Conservation (phyloP, 768 basidiomycete species). For the Chalciporus sphaerocephalus region DNA sequence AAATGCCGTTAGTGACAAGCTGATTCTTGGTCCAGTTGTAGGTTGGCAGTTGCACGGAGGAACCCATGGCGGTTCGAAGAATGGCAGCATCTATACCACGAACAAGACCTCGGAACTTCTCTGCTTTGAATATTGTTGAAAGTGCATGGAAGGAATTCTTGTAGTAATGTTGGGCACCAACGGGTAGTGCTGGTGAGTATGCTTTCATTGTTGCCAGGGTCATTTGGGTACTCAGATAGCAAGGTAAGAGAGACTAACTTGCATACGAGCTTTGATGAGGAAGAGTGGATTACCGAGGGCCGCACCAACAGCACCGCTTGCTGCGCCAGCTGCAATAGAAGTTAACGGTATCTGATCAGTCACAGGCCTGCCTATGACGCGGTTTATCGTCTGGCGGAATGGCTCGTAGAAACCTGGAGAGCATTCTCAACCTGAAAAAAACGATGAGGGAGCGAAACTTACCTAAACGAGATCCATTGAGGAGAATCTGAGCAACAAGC, state of each 20-base stretch:
- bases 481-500: constrained; percentile 56
- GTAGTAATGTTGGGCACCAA: constrained; percentile 93
- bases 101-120: constrained; percentile 74
- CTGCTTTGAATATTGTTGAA: constrained; percentile 69
- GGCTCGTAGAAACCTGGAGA: constrained; percentile 93
- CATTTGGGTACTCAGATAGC: not conserved
- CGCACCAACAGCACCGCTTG: constrained; percentile 86
- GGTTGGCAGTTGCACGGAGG: constrained; percentile 91
- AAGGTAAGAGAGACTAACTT: constrained; percentile 41
- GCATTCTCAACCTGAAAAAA: constrained; percentile 11
- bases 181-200: constrained; percentile 90
- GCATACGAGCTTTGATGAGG: constrained; percentile 96
- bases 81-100: constrained; percentile 94
- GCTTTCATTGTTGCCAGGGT: constrained; percentile 47
- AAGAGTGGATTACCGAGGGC: constrained; percentile 86
- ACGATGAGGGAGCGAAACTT: not conserved
- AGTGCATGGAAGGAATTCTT: constrained; percentile 80
- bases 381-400: constrained; percentile 69
- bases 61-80: constrained; percentile 91
- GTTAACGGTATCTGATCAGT: constrained; percentile 69
- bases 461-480: constrained; percentile 92
- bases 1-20: constrained; percentile 61
- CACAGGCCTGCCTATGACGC: constrained; percentile 55
- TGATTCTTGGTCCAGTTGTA: constrained; percentile 91
- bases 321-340: constrained; percentile 81